Evolutionary conservation across 768 basidiomycete genomes (phyloP).

Genomic region (Porpolomopsis calyptriformis): DNA sequence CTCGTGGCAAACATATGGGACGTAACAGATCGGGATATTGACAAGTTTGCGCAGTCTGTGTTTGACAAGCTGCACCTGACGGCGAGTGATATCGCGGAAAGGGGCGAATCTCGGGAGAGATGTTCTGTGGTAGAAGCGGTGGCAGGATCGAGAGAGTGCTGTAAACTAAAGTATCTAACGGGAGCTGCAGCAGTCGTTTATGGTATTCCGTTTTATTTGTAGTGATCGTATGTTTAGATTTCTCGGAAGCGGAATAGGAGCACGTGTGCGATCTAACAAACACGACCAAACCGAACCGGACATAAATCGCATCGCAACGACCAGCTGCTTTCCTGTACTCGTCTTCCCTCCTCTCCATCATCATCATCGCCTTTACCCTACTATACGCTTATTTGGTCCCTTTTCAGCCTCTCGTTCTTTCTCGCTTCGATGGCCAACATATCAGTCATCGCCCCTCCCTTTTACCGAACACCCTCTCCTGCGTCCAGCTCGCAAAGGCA

Average conservation of each 20-base stretch:
- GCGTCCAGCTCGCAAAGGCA: conserved; percentile 6
- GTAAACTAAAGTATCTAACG: conserved; percentile 87
- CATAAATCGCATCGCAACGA: too few relatives aligned
- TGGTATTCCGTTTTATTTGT: conserved; percentile 87
- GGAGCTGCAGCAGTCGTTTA: conserved; percentile 94
- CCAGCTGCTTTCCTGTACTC: too few relatives aligned
- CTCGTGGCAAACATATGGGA: conserved; percentile 96
- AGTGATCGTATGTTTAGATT: too few relatives aligned
- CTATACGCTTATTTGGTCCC: not conserved
- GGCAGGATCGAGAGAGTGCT: conserved; percentile 64
- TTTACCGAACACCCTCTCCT: not conserved
- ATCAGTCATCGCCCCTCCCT: not conserved
- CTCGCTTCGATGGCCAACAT: not conserved
- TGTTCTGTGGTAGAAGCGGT: conserved; percentile 60
- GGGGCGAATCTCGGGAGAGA: conserved; percentile 9
- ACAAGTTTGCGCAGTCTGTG: conserved; percentile 79
- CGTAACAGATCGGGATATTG: conserved; percentile 95
- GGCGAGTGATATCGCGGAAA: conserved; percentile 18
- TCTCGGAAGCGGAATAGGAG: too few relatives aligned
- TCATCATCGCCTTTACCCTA: not conserved
- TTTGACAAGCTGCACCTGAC: conserved; percentile 59
- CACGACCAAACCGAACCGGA: not conserved
- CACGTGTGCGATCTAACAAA: too few relatives aligned
- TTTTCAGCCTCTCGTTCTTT: not conserved
- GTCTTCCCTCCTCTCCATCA: not conserved